A percentile compares a stretch with the other conserved stretches of the same genome.
Evolutionary conservation across 768 basidiomycete genomes (phyloP).

Genomic region (Leucocoprinus leucothites): DNA sequence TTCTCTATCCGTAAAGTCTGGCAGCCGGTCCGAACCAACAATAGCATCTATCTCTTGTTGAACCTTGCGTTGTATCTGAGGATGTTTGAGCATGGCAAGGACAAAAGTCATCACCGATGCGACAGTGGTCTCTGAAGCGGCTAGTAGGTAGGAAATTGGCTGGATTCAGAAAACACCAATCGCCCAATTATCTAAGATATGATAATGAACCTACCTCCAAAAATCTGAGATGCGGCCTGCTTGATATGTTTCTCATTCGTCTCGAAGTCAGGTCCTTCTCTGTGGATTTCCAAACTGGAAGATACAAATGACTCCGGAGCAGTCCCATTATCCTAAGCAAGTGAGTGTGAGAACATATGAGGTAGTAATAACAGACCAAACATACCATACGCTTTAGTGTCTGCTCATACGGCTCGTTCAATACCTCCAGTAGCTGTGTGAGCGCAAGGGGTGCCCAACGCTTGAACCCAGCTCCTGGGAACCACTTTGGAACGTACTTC

Average conservation of each 20-base stretch:
- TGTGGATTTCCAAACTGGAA: not conserved
- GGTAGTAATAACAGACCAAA: too few species aligned
- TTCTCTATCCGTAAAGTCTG: not conserved
- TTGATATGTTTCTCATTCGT: not conserved
- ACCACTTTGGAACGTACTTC: conserved; percentile 31
- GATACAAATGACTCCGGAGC: not conserved
- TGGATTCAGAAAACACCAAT: not conserved
- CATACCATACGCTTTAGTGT: not conserved
- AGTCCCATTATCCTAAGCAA: not conserved
- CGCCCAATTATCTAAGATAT: too few species aligned
- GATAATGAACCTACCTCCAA: not conserved
- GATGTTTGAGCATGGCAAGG: conserved; percentile 1
- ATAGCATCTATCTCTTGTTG: conserved; percentile 8
- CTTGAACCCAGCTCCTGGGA: conserved; percentile 35
- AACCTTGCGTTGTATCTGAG: not conserved
- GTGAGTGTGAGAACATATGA: not conserved
- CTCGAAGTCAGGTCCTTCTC: not conserved
- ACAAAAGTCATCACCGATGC: not conserved
- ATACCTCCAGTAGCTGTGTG: conserved; percentile 16
- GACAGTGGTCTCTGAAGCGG: not conserved
- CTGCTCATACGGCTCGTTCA: conserved; percentile 20
- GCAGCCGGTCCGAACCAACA: conserved; percentile 3
- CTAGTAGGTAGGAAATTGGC: not conserved
- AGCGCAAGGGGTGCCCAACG: conserved; percentile 26
- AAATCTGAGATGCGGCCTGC: not conserved